Conservation (phyloP, 2,329 filamentous ascomycete species). For the Aspergillus viridinutans region DNA sequence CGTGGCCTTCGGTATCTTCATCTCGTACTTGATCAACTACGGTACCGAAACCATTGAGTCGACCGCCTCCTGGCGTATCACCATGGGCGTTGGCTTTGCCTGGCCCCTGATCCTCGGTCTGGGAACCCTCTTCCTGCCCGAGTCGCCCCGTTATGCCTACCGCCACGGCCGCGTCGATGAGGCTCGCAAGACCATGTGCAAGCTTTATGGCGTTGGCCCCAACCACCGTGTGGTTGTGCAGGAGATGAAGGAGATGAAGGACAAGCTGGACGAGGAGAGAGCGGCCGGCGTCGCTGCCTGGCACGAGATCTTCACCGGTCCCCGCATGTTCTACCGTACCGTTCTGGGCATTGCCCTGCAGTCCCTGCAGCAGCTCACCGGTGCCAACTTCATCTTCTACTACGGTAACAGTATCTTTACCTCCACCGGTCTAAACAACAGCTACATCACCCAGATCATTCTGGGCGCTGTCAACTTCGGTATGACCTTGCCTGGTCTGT, state of each 20-base stretch:
- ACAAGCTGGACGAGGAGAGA: constrained; percentile 54
- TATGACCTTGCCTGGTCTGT: constrained; percentile 63
- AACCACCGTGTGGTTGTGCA: constrained; percentile 50
- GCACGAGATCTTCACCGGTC: constrained; percentile 37
- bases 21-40: constrained; percentile 45
- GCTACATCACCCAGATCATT: constrained; percentile 62
- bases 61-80: constrained; percentile 46
- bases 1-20: constrained; percentile 44
- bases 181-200: constrained; percentile 49
- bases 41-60: constrained; percentile 36
- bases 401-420: constrained; percentile 52
- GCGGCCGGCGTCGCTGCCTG: constrained; percentile 27
- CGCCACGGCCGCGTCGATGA: constrained; percentile 50
- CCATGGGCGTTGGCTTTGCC: constrained; percentile 55
- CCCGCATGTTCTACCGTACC: constrained; percentile 41
- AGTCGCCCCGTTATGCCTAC: constrained; percentile 57
- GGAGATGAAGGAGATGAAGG: constrained; percentile 54
- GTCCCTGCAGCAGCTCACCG: constrained; percentile 42
- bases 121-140: constrained; percentile 53
- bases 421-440: constrained; percentile 60
- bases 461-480: constrained; percentile 63
- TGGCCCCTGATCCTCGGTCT: constrained; percentile 52
- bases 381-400: constrained; percentile 49
- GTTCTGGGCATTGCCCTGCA: constrained; percentile 40
- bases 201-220: constrained; percentile 50